Evolutionary conservation across 2,329 filamentous ascomycete species (phyloP), one percentile per base, ranked within the genome.

Genomic region (Neofusicoccum ribis): DNA sequence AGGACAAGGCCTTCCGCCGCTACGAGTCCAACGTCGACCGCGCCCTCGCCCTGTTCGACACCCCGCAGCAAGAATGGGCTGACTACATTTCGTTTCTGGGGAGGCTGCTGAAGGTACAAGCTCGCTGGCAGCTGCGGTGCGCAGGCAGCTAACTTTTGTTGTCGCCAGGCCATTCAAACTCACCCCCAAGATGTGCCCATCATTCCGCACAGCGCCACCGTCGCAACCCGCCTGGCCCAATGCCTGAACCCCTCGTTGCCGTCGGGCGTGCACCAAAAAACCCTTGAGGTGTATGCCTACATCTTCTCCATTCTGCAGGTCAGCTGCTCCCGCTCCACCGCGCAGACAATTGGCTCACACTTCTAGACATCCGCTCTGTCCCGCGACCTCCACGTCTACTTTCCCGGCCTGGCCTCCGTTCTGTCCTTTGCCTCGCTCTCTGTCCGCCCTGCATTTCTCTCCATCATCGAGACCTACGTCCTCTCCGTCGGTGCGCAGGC

Each of bases 21-120:
- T 99, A 98, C 86, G 92, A 93, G 50, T 87, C 89, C 56, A 91
- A 88, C 66, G 89, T 99, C 69, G 94, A 98, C 74, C 88, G 93
- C 77, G 91, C 93, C 39, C 85, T 99, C 68, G 87, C 91, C 51
- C 84, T 97, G 39, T 99, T 97, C 81, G 95, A 99, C 76, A 93
- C 92, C 15, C 89, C 92, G 36, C 84, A 97, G 70, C 93, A 98
- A 79, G 95, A 99, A 87, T 99, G 95, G 95, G 95, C 96, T 56
- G 95, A 99, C 80, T 99, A 99, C 76, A 99, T 99, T 73, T 97
- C 94, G 17, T 99, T 98, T 76, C 82, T 99, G 64, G 96, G 91
- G 75, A 88, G 92, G 68, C 84, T 99, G 56, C 83, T 97, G 68
- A 98, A 97, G 87, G 92, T 93, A 76, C 71, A 74, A 69, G 68